A percentile compares a stretch with the other conserved stretches of the same genome.
Evolutionary conservation across 768 basidiomycete species (phyloP).

Genomic region (Nevesoporus exiguus): DNA sequence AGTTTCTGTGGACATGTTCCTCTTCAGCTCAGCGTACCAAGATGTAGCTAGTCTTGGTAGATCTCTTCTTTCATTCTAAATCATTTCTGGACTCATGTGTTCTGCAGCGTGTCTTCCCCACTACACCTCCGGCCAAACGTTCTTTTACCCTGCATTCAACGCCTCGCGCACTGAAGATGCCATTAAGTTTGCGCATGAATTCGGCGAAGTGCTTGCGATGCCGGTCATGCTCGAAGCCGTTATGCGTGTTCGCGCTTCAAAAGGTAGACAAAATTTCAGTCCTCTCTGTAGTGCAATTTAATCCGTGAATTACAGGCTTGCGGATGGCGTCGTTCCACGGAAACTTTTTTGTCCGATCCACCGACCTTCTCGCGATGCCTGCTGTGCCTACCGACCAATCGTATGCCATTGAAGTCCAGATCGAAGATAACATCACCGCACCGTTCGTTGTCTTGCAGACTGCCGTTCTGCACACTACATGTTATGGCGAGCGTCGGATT

Average conservation of each 20-base stretch:
- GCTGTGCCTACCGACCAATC: conserved; percentile 96
- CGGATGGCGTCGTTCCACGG: conserved; percentile 98
- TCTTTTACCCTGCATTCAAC: conserved; percentile 98
- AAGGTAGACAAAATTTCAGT: conserved; percentile 49
- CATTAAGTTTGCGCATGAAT: conserved; percentile 96
- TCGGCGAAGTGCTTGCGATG: conserved; percentile 88
- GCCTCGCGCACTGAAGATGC: conserved; percentile 93
- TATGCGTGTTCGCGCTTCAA: conserved; percentile 96
- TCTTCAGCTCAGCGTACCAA: conserved; percentile 90
- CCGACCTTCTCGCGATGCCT: conserved; percentile 93
- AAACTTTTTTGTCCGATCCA: conserved; percentile 97
- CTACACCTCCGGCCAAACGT: conserved; percentile 97
- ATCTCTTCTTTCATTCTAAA: background rate
- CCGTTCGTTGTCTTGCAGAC: conserved; percentile 95
- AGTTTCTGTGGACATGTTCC: conserved; percentile 98
- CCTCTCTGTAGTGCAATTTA: background rate
- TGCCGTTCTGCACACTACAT: conserved; percentile 91
- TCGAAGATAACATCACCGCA: conserved; percentile 88
- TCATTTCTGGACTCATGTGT: background rate
- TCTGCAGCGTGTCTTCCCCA: conserved; percentile 81
- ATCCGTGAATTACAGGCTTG: conserved; percentile 49
- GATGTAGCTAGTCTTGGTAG: conserved; percentile 91
- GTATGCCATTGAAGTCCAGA: conserved; percentile 92
- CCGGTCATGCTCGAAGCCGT: conserved; percentile 96
- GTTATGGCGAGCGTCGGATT: conserved; percentile 89